Evolutionary conservation across 352 stramenopile genomes (phyloP).

Genomic region (Blastocystis sp.): DNA sequence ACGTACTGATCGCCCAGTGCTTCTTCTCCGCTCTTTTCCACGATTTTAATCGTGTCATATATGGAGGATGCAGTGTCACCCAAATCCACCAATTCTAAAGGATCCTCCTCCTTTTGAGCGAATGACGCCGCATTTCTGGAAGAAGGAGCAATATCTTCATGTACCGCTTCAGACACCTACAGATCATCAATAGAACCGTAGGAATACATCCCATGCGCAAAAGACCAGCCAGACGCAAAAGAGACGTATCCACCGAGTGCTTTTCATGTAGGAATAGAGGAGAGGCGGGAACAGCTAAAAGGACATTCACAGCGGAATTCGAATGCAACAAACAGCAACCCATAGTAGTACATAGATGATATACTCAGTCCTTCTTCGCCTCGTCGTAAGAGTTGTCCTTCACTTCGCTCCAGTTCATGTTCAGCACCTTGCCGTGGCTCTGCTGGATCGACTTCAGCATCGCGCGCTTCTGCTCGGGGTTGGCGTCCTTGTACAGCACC

Average conservation of each 20-base stretch:
- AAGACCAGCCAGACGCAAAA: neutral
- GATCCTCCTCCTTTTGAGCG: neutral
- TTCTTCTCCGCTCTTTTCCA: conserved; percentile 4
- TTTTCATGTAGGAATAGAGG: neutral
- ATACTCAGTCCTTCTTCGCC: conserved; percentile 47
- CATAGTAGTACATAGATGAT: conserved; percentile 2
- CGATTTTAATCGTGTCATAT: neutral
- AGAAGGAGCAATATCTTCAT: too few species aligned
- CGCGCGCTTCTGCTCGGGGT: conserved; percentile 28
- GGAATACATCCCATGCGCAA: too few species aligned
- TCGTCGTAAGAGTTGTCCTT: conserved; percentile 68
- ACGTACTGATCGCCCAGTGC: neutral
- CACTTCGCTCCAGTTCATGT: conserved; percentile 68
- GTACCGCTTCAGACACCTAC: too few species aligned
- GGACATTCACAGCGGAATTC: neutral
- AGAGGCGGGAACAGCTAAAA: neutral
- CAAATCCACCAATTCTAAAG: neutral
- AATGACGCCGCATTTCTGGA: too few species aligned
- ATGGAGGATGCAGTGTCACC: neutral
- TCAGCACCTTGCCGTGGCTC: conserved; percentile 60
- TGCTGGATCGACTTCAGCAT: conserved; percentile 68
- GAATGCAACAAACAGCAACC: neutral
- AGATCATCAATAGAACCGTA: too few species aligned
- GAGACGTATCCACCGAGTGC: neutral
- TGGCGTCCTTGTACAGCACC: conserved; percentile 56